Base-by-base conservation (phyloP, 306 rosid species). In the Vigna nakashimae region DNA sequence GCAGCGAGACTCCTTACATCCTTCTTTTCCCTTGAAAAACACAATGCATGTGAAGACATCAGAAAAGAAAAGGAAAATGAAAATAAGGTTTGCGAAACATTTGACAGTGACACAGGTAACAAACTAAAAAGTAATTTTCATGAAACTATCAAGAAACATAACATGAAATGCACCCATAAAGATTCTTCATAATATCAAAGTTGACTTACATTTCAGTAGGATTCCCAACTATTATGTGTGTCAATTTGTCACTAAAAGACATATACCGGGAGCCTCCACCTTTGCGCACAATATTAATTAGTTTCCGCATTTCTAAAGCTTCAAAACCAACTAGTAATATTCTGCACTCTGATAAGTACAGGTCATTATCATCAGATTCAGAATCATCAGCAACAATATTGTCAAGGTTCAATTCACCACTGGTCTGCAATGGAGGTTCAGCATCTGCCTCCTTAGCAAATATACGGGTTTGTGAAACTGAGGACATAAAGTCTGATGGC, bases 241-340 rank as follows among this genome's bases (percentile, higher is more conserved):
- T 95, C 87, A 95, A 83, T 76, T 82, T 91, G 75, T 91, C 98
- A 86, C 88, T 89, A 74, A 85, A 82, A 28, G 74, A 73, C 90
- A 92, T 88, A 84, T 87, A 92, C 18, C 97, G 87, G 71, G 97
- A 89, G 53, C 97, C 98, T 75, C 98, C 98, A 56, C 98, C 98
- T 74, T 81, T 89, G 56, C 93, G 98, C 80, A 91, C 87, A 90
- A 92, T 87, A 92, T 84, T 91, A 71, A 92, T 89, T 69, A 95
- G 80, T 80, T 89, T 89, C 56, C 98, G 93, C 97, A 92, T 83
- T 86, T 92, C 92, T 66, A 91, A 81, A 73, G 91, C 93, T 86
- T 88, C 92, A 71, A 92, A 95, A 38, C 98, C 98, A 87, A 88
- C 87, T 72, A 91, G 85, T 36, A 82, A 76, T 74, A 95, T 87